A percentile compares a stretch with the other conserved stretches of the same genome.
Conservation (phyloP, 306 rosid species). For the Sicyos baderoa region DNA sequence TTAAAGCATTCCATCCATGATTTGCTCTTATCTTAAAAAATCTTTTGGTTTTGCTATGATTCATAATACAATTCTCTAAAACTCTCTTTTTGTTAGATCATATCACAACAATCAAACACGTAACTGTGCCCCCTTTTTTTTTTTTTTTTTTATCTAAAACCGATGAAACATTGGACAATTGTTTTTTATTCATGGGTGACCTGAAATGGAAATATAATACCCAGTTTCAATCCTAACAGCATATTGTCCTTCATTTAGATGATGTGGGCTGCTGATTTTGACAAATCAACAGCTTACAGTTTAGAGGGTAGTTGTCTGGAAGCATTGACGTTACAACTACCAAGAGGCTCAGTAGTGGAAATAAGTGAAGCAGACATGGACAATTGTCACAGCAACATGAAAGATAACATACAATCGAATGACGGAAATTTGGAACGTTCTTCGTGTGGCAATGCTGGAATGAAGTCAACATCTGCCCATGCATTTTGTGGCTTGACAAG, state of each 20-base stretch:
- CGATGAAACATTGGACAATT: not conserved
- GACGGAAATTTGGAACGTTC: slow-evolving; percentile 33
- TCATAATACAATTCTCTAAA: not conserved
- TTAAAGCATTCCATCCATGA: too few relatives aligned
- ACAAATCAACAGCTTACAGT: slow-evolving; percentile 50
- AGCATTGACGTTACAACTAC: slow-evolving; percentile 57
- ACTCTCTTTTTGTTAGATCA: not conserved
- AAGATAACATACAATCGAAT: slow-evolving; percentile 36
- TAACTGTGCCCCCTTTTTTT: not conserved
- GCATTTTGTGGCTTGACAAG: slow-evolving; percentile 72
- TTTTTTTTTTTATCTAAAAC: not conserved
- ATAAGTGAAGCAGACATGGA: slow-evolving; percentile 34
- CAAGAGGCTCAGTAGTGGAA: slow-evolving; percentile 40
- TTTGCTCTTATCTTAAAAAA: too few relatives aligned
- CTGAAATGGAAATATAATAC: not conserved
- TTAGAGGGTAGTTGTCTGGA: slow-evolving; percentile 61
- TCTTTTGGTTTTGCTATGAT: not conserved
- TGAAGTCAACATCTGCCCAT: slow-evolving; percentile 42
- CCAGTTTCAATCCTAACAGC: slow-evolving; percentile 14
- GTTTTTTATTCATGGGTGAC: not conserved
- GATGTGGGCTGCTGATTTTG: slow-evolving; percentile 99
- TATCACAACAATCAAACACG: not conserved
- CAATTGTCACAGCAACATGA: slow-evolving; percentile 33
- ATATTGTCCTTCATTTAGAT: slow-evolving; percentile 45
- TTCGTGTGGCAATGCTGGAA: slow-evolving; percentile 31